Evolutionary conservation across 2,329 filamentous ascomycete genomes (phyloP), one percentile per base, ranked within the genome.

Genomic region (Hypoxylon sp.): DNA sequence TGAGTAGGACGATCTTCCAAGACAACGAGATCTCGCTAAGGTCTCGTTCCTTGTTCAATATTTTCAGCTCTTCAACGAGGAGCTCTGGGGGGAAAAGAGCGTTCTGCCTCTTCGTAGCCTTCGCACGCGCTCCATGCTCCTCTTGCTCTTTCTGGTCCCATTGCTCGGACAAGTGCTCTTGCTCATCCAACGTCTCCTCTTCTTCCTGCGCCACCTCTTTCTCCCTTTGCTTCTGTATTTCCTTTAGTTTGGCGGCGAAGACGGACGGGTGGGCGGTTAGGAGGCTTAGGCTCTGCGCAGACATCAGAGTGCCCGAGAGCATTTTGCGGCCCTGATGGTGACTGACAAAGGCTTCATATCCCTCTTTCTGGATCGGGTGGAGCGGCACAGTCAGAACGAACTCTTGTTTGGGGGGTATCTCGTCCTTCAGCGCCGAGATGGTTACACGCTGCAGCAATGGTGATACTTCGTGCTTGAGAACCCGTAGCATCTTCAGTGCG

Each of bases 391-490:
- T 89, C 49, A 97, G 82, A 24, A 96, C 83, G 69, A 94, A 97
- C 69, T 97, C 93, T 6, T 82, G 83, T 72, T 97, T 97, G 0
- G 79, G 77, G 2, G 90, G 90, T 38, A 97, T 77, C 33, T 87
- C 84, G 10, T 86, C 78, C 60, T 83, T 82, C 38, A 96, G 77
- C 4, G 82, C 81, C 13, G 75, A 72, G 58, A 92, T 88, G 47
- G 90, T 91, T 6, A 83, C 85, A 23, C 93, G 85, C 68, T 93
- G 81, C 13, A 96, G 86, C 73, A 96, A 96, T 4, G 91, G 89
- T 1, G 83, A 83, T 18, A 97, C 85, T 38, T 88, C 87, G 20
- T 82, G 75, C 65, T 90, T 91, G 24, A 97, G 79, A 3, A 88
- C 85, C 29, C 83, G 82, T 7, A 96, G 81, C 76, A 85, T 86